Conservation (phyloP, 2,329 filamentous ascomycete genomes). For the Monascus ruber region DNA sequence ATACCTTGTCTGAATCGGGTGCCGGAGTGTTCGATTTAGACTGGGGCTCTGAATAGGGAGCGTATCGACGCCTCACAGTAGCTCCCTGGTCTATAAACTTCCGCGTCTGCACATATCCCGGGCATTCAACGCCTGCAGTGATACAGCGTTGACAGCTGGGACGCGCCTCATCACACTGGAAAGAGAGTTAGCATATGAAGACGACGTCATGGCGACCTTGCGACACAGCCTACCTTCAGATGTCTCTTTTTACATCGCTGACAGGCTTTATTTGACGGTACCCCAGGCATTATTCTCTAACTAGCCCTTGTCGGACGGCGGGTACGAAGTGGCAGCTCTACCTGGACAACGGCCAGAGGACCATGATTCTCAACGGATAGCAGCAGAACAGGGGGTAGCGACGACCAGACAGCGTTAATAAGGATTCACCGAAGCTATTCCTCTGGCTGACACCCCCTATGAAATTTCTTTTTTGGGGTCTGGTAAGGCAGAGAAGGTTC, state of each 20-base stretch:
- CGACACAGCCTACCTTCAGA: slow-evolving; percentile 17
- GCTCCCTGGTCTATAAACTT: slow-evolving; percentile 34
- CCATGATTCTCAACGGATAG: no score
- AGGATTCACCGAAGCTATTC: no score
- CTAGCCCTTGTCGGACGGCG: no score
- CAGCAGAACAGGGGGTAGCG: no score
- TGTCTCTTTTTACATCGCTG: slow-evolving; percentile 30
- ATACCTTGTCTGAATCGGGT: slow-evolving; percentile 2
- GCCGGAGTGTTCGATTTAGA: slow-evolving; percentile 2
- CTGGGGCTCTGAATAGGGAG: slow-evolving; percentile 22
- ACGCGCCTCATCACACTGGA: slow-evolving; percentile 30
- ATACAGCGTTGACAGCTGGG: slow-evolving; percentile 28
- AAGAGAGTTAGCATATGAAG: neutral
- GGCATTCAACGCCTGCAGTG: slow-evolving; percentile 26
- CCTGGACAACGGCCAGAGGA: no score
- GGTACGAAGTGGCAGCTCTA: no score
- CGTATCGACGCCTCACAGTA: slow-evolving; percentile 28
- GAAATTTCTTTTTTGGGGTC: no score
- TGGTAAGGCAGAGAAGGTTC: no score
- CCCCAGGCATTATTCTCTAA: slow-evolving; percentile 21
- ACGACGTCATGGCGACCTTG: neutral
- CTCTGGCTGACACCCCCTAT: no score
- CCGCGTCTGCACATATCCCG: slow-evolving; percentile 32
- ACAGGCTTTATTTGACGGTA: slow-evolving; percentile 29
- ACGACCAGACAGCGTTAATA: no score